Evolutionary conservation across 164 flowering plant genomes (phyloP), one percentile per base, ranked within the genome.

Genomic region (Nymphaea colorata): DNA sequence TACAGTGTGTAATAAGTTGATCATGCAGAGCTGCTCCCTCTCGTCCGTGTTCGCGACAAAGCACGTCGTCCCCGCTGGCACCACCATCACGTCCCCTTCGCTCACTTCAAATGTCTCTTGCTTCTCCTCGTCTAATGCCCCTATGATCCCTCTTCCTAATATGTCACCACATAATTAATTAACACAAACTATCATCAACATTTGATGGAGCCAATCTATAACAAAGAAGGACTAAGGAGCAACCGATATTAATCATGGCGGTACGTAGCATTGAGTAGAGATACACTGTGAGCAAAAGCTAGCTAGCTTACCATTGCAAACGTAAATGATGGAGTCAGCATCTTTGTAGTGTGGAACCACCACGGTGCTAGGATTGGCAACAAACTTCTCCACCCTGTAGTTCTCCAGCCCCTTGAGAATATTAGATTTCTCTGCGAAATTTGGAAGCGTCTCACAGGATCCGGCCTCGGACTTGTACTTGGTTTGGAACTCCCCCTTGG

Each of bases 21-120:
- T 69, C 44, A 74, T 59, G 10, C 14, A 15, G 44, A 74, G 75
- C 65, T 77, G 60, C 70, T 70, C 73, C 8, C 62, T 69, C 41
- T 72, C 65, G 47, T 72, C 71, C 47, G 43, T 72, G 63, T 72
- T 67, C n/a, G 64, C 15, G 25, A 71, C 6, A 45, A 43, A 74
- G 51, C 66, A 36, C 7, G 65, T 61, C 0, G 67, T 47, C 16
- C 80, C 80, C 0, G 80, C 73, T 2, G 44, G 71, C 36, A 72
- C 61, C 51, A 64, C 61, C 10, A 74, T 17, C 16, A 74, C 44
- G 42, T 77, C 75, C 61, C 80, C 80, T 45, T 61, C 44, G 25
- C 64, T 41, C 5, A 77, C 36, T n/a, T 74, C 67, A 64, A 53
- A 41, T 11, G 55, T 41, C 47, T 77, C 71, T 64, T 42, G 73